These are phyloP conservation scores for Fusarium udum DNA, from an alignment of 2,329 filamentous ascomycete genomes.

Conservation along the genomic window DNA sequence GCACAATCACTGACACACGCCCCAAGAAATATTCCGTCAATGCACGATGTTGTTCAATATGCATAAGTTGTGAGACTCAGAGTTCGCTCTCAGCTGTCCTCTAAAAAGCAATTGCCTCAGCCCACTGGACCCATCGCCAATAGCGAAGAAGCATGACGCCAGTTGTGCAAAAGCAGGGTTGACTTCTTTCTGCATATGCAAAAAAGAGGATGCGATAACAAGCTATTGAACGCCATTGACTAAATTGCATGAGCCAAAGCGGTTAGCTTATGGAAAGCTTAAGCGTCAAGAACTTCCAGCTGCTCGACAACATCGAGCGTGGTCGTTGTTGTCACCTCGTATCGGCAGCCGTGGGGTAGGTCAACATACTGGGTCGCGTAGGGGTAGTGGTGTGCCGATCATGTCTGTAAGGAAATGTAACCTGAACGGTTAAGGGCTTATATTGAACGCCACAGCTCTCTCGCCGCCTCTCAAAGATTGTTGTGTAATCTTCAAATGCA, in stretches of 20 bases:
- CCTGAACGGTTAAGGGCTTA: slow-evolving; percentile 22
- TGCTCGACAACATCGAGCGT: slow-evolving; percentile 1
- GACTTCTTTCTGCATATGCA: slow-evolving; percentile 5
- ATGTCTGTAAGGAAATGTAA: slow-evolving; percentile 27
- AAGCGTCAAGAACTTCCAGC: slow-evolving; percentile 14
- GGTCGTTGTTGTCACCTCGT: slow-evolving; percentile 28
- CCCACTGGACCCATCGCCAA: slow-evolving; percentile 7
- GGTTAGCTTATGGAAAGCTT: slow-evolving; percentile 20
- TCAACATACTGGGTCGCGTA: slow-evolving; percentile 28
- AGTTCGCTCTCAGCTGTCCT: slow-evolving; percentile 15
- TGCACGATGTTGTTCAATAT: slow-evolving; percentile 6
- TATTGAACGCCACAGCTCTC: slow-evolving; percentile 29
- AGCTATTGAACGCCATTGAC: slow-evolving; percentile 16
- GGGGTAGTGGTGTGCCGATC: slow-evolving; percentile 23
- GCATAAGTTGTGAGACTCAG: slow-evolving; percentile 26
- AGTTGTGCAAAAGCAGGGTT: slow-evolving; percentile 9
- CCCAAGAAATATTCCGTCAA: background rate
- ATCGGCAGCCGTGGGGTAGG: slow-evolving; percentile 23
- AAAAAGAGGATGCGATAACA: slow-evolving; percentile 8
- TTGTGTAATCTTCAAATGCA: slow-evolving; percentile 21
- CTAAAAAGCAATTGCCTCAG: background rate
- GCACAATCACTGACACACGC: slow-evolving; percentile 1
- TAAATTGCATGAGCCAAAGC: slow-evolving; percentile 2
- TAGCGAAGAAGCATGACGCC: slow-evolving; percentile 1
- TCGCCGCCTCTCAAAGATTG: slow-evolving; percentile 4